Evolutionary conservation across 805 yeast species (phyloP), one percentile per base, ranked within the genome.

Genomic region (Pichia thaimueangensis): DNA sequence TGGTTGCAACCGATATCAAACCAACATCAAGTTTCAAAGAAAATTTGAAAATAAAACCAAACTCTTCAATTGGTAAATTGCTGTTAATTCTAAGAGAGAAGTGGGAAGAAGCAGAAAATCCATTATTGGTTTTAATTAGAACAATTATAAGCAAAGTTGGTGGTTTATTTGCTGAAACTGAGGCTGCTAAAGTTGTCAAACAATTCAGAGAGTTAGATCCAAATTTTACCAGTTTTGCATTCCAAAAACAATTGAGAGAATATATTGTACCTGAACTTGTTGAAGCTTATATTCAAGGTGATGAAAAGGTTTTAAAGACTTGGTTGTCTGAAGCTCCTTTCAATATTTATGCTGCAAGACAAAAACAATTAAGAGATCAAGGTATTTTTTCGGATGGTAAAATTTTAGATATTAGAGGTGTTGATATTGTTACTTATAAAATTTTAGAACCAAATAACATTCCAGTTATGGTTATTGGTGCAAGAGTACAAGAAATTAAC

Each of bases 271-370:
- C 99, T 10, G 99, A 93, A 64, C 78, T 93, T 28, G 70, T 93
- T 57, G 99, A 93, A 58, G 97, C 97, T 7, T 89, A 88, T 65
- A 86, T 86, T 46, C 83, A 83, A 53, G 96, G 96, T 51, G 97
- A 93, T 54, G 91, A 81, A 49, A 73, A 72, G 39, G 81, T 81
- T 17, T 73, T 93, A 60, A 86, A 89, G 63, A 68, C 71, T 55
- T 93, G 99, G 99, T 77, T 93, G 46, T 82, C 94, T 38, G 98
- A 93, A 67, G 97, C 97, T 23, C 97, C 98, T 34, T 91, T 68
- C 69, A 91, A 91, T 61, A 94, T 93, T 46, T 87, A 95, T 77
- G 78, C 84, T 52, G 95, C 96, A 27, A 86, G 85, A 62, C 88
- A 91, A 62, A 93, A 93, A 65, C 94, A 86, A 59, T 80, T 87